Conservation (phyloP, 73 alveolate genomes). For the Paramecium tetraurelia region DNA sequence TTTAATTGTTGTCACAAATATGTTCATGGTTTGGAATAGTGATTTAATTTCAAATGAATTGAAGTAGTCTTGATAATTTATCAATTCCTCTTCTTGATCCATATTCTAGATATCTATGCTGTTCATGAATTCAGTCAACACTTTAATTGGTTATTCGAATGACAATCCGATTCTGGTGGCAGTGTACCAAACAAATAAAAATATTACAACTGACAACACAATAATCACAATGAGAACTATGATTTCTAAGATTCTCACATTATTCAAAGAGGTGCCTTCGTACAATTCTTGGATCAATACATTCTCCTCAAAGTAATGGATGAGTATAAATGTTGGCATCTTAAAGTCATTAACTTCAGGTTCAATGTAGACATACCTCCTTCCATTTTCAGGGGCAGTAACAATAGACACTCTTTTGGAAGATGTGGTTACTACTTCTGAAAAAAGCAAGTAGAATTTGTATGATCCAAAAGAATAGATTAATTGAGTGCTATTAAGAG, state of each 20-base stretch:
- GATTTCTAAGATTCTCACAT: constrained; percentile 35
- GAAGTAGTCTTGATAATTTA: constrained; percentile 35
- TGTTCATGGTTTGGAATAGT: constrained; percentile 29
- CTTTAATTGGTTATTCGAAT: constrained; percentile 36
- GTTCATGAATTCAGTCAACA: constrained; percentile 39
- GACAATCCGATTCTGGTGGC: constrained; percentile 38
- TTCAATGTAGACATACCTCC: constrained; percentile 44
- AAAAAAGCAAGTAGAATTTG: constrained; percentile 6
- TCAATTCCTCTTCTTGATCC: constrained; percentile 42
- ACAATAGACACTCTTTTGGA: constrained; percentile 20
- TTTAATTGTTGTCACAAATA: constrained; percentile 28
- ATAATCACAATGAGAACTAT: constrained; percentile 20
- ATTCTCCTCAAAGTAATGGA: constrained; percentile 40
- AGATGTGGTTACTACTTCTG: neutral
- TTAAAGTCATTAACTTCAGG: constrained; percentile 40
- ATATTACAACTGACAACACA: constrained; percentile 20
- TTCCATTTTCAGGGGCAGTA: constrained; percentile 52
- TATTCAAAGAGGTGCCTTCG: neutral
- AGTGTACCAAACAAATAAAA: constrained; percentile 44
- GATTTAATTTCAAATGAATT: constrained; percentile 49
- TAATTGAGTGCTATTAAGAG: constrained; percentile 1
- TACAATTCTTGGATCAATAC: constrained; percentile 14
- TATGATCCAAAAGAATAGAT: neutral
- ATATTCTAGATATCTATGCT: constrained; percentile 26
- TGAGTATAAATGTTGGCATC: constrained; percentile 29